Evolutionary conservation across 192 early-diverging fungal species (phyloP).

Genomic region (Pilobolus umbonatus): DNA sequence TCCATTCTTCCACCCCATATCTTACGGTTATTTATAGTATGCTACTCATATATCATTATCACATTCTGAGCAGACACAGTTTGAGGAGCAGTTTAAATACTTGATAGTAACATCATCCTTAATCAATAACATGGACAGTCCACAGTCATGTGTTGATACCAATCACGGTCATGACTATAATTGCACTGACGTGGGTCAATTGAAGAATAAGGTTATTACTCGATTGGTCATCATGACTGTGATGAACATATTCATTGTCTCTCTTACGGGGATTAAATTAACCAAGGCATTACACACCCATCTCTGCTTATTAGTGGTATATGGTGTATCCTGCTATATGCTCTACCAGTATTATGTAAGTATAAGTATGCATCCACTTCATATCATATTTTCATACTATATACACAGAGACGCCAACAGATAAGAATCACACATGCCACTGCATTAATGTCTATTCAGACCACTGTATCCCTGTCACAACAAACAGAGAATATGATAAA

Average conservation of each 20-base stretch:
- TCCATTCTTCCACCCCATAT: no score
- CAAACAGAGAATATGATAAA: constrained; percentile 1
- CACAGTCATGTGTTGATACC: not conserved
- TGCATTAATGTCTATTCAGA: not conserved
- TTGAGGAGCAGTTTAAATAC: constrained; percentile 59
- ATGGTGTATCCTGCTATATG: constrained; percentile 1
- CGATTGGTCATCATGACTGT: no score
- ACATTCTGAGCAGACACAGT: constrained; percentile 42
- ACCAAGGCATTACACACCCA: no score
- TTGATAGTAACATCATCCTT: constrained; percentile 51
- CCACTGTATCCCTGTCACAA: constrained; percentile 5
- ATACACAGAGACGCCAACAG: not conserved
- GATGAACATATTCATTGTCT: no score
- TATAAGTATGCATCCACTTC: no score
- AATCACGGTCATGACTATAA: no score
- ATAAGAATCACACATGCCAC: not conserved
- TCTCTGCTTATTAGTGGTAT: constrained; percentile 28
- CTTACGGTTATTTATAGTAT: constrained; percentile 24
- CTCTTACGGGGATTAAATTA: no score
- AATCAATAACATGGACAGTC: constrained; percentile 41
- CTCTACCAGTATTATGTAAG: constrained; percentile 5
- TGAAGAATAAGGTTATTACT: no score
- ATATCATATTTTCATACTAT: not conserved
- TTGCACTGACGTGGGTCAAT: no score
- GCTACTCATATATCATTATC: constrained; percentile 41